These are phyloP conservation scores for Torrubiellomyces zombiae DNA, from an alignment of 2,329 filamentous ascomycete genomes.

Conservation along the genomic window DNA sequence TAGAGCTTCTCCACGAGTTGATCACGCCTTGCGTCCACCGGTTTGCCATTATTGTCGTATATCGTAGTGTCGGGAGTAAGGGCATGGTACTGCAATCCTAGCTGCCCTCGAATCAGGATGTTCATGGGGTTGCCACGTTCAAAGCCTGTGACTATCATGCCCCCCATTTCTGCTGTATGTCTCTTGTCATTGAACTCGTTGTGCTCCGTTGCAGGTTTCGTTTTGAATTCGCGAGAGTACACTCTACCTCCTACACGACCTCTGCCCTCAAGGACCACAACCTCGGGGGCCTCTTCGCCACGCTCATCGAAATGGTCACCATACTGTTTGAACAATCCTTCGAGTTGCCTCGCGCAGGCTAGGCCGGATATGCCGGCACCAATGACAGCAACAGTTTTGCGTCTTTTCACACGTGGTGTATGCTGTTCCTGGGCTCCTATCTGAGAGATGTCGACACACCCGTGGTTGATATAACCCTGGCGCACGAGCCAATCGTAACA, in stretches of 20 bases:
- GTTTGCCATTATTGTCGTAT: constrained; percentile 65
- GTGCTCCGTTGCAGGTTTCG: constrained; percentile 34
- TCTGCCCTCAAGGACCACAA: constrained; percentile 75
- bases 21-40: constrained; percentile 66
- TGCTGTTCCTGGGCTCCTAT: constrained; percentile 25
- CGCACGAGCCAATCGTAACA: constrained; percentile 88
- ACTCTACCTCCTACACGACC: constrained; percentile 80
- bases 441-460: constrained; percentile 53
- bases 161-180: constrained; percentile 88
- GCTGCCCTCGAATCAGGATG: constrained; percentile 74
- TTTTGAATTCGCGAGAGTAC: constrained; percentile 60
- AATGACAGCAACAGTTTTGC: constrained; percentile 68
- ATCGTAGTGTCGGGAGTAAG: constrained; percentile 70
- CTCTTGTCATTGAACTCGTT: constrained; percentile 37
- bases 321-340: constrained; percentile 72
- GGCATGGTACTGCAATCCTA: constrained; percentile 72
- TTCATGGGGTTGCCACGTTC: constrained; percentile 90
- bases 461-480: constrained; percentile 91
- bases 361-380: constrained; percentile 91
- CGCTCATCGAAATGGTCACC: constrained; percentile 46
- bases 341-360: constrained; percentile 79
- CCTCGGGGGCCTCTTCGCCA: constrained; percentile 52
- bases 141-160: constrained; percentile 96
- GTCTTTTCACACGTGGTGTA: constrained; percentile 23
- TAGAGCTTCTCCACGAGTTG: constrained; percentile 78